Conservation (phyloP, 1,284 basidiomycete genomes). For the Boletellus deceptivus region DNA sequence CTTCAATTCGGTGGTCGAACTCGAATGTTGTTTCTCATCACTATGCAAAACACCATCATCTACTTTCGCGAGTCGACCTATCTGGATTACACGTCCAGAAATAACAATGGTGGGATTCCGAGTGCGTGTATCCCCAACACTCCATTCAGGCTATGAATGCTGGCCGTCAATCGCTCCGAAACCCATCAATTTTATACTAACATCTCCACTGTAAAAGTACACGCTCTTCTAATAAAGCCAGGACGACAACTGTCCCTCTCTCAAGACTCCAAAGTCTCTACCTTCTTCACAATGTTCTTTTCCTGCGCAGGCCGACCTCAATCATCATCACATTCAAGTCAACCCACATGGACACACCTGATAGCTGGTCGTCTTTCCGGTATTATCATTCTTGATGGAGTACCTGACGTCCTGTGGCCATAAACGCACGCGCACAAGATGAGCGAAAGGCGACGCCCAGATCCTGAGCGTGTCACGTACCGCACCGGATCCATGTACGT, state of each 20-base stretch:
- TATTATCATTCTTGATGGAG: constrained; percentile 45
- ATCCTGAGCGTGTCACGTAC: constrained; percentile 12
- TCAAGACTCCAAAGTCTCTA: constrained; percentile 2
- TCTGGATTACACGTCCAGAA: no score
- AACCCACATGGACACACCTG: constrained; percentile 24
- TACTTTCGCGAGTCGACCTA: no score
- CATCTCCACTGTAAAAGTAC: constrained; percentile 2
- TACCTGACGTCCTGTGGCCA: constrained; percentile 32
- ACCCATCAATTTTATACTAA: no score
- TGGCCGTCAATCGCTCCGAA: no score
- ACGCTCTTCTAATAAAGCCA: neutral
- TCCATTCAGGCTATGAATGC: no score
- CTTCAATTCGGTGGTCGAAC: no score
- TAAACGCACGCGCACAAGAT: neutral
- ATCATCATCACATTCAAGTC: no score
- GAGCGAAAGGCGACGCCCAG: neutral
- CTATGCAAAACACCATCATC: no score
- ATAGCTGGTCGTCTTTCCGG: constrained; percentile 41
- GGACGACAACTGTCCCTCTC: neutral
- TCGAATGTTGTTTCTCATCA: no score
- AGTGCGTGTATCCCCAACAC: no score
- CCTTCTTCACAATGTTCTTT: constrained; percentile 41
- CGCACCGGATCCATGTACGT: constrained; percentile 31
- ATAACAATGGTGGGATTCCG: no score
- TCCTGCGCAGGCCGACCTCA: constrained; percentile 22